Conservation (phyloP, 352 stramenopile species). For the Phytophthora sansomeana region DNA sequence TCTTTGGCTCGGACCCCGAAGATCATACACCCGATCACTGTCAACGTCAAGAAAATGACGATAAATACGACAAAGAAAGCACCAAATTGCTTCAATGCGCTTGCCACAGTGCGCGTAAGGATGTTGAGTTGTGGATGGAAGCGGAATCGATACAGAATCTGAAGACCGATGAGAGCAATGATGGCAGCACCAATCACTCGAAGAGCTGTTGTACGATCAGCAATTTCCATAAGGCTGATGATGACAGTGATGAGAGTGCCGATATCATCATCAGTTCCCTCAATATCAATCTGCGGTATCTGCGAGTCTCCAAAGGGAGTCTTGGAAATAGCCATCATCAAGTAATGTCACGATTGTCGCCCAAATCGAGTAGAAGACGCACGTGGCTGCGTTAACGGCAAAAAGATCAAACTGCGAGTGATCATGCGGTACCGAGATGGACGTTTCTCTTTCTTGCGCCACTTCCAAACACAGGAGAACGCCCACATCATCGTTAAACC, state of each 20-base stretch:
- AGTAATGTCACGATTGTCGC: slow-evolving; percentile 42
- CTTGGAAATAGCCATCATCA: slow-evolving; percentile 40
- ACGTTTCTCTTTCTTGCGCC: slow-evolving; percentile 15
- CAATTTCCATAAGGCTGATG: slow-evolving; percentile 42
- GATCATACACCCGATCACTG: slow-evolving; percentile 52
- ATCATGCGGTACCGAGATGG: slow-evolving; percentile 14
- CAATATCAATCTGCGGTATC: slow-evolving; percentile 10
- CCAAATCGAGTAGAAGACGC: slow-evolving; percentile 57
- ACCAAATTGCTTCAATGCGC: slow-evolving; percentile 54
- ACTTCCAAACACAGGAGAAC: slow-evolving; percentile 7
- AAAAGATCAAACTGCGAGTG: slow-evolving; percentile 10
- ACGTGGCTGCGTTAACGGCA: slow-evolving; percentile 14
- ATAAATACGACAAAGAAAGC: slow-evolving; percentile 67
- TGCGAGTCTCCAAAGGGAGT: slow-evolving; percentile 29
- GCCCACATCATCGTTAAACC: slow-evolving; percentile 10
- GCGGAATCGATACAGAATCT: slow-evolving; percentile 56
- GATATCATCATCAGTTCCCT: slow-evolving; percentile 20
- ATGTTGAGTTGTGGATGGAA: slow-evolving; percentile 67
- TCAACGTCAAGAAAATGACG: slow-evolving; percentile 66
- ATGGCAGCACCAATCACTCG: slow-evolving; percentile 40
- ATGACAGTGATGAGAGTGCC: slow-evolving; percentile 43
- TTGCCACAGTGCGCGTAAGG: slow-evolving; percentile 57
- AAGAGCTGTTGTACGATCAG: slow-evolving; percentile 36
- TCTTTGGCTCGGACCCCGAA: slow-evolving; percentile 60
- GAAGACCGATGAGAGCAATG: slow-evolving; percentile 45